Evolutionary conservation across 139 green algal species (phyloP).

Genomic region (Dunaliella primolecta): DNA sequence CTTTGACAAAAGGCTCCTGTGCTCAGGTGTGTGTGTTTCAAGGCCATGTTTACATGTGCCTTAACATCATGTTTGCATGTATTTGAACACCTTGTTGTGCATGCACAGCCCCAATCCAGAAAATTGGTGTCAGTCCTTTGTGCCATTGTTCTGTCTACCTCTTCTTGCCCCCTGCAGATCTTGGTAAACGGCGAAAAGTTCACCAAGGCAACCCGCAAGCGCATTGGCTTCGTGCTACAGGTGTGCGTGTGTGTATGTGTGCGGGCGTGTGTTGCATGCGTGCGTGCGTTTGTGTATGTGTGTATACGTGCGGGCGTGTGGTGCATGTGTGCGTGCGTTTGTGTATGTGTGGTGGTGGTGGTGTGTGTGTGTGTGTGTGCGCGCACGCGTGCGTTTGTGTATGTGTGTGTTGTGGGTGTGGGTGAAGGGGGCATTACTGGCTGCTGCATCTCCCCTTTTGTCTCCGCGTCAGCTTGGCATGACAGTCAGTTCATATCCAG

Average conservation of each 20-base stretch:
- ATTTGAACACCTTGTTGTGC: background rate
- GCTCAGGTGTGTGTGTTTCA: no score
- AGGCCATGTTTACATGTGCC: background rate
- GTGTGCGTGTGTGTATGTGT: no score
- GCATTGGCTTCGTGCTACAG: no score
- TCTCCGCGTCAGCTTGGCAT: background rate
- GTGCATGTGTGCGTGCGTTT: no score
- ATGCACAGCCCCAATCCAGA: background rate
- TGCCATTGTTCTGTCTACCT: background rate
- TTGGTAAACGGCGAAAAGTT: slow-evolving; percentile 70
- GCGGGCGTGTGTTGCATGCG: no score
- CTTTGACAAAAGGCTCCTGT: no score
- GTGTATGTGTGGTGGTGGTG: no score
- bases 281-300: slow-evolving; percentile 26
- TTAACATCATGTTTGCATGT: background rate
- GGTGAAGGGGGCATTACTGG: background rate
- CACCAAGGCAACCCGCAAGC: slow-evolving; percentile 60
- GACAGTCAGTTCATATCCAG: background rate
- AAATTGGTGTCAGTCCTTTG: background rate
- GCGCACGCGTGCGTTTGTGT: background rate
- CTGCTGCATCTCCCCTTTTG: background rate
- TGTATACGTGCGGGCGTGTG: no score
- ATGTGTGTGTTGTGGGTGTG: no score
- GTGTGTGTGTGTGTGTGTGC: no score
- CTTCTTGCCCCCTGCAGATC: background rate